A percentile compares a stretch with the other conserved stretches of the same genome.
Evolutionary conservation across 2,329 filamentous ascomycete species (phyloP).

Genomic region (Mollisiaceae sp.): DNA sequence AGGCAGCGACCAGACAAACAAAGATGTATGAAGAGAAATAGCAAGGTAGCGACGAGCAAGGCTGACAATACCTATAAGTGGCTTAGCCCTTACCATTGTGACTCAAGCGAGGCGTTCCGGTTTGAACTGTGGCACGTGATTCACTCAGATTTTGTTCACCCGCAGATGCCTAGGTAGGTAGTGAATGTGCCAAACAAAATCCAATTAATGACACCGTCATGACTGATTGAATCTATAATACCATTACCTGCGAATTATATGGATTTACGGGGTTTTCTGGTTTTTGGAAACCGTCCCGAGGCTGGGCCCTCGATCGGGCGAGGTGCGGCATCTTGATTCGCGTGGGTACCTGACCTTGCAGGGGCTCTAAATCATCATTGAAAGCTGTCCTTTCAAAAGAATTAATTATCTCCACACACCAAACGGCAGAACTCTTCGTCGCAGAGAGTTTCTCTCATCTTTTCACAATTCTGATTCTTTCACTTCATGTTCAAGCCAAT

Average conservation of each 20-base stretch:
- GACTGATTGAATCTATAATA: background rate
- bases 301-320: background rate
- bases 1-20: slow-evolving; percentile 3
- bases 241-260: background rate
- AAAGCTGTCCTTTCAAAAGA: slow-evolving; percentile 17
- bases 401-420: slow-evolving; percentile 16
- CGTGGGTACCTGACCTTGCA: background rate
- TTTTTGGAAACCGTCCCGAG: slow-evolving; percentile 1
- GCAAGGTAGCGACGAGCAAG: background rate
- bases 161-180: background rate
- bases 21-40: background rate
- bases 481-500: slow-evolving; percentile 24
- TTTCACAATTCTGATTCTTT: slow-evolving; percentile 15
- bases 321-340: background rate
- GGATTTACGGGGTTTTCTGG: background rate
- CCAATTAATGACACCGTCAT: background rate
- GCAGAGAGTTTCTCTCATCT: slow-evolving; percentile 14
- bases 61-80: slow-evolving; percentile 13
- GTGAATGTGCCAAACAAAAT: slow-evolving; percentile 1
- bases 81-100: background rate
- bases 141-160: background rate
- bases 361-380: background rate
- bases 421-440: slow-evolving; percentile 14
- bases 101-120: background rate
- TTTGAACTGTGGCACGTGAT: background rate